A percentile compares a stretch with the other conserved stretches of the same genome.
Conservation (phyloP, 805 yeast genomes). For the Starmerella stellata region DNA sequence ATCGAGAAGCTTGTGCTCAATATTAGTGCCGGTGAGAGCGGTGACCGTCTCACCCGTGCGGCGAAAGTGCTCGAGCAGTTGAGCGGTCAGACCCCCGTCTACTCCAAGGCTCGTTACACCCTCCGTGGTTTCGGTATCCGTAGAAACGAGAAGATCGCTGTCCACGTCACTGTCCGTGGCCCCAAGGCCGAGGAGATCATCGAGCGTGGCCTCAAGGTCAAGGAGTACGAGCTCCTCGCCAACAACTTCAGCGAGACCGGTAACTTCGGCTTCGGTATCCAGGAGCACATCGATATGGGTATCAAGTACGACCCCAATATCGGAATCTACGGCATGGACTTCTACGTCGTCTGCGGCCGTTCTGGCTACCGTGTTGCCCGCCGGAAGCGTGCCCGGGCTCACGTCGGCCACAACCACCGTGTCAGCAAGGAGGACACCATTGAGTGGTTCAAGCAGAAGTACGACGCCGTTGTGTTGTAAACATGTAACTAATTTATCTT, state of each 20-base stretch:
- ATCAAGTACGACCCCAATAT: conserved; percentile 99
- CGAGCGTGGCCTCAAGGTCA: conserved; percentile 99
- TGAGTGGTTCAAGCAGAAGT: conserved; percentile 98
- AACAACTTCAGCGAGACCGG: conserved; percentile 97
- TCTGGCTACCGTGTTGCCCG: conserved; percentile 98
- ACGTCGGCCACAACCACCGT: conserved; percentile 82
- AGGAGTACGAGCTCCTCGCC: conserved; percentile 90
- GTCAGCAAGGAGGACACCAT: conserved; percentile 86
- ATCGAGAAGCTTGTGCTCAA: conserved; percentile 98
- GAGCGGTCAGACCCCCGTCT: conserved; percentile 99
- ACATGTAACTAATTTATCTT: background rate
- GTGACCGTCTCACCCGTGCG: conserved; percentile 99
- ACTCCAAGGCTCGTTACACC: conserved; percentile 99
- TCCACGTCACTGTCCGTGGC: conserved; percentile 98
- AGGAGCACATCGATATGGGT: conserved; percentile 99
- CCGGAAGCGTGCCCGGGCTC: conserved; percentile 71
- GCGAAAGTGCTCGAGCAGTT: conserved; percentile 99
- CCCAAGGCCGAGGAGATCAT: conserved; percentile 99
- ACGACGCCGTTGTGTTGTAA: conserved; percentile 80
- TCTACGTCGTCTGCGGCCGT: conserved; percentile 98
- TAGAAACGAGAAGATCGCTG: conserved; percentile 99
- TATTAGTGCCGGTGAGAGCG: conserved; percentile 99
- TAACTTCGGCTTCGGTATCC: conserved; percentile 99
- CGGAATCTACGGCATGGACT: conserved; percentile 99
- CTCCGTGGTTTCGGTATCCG: conserved; percentile 99